phyloP scores from a whole-genome alignment of 805 yeast genomes.

The Tetrapisispora pingtungensis region DNA sequence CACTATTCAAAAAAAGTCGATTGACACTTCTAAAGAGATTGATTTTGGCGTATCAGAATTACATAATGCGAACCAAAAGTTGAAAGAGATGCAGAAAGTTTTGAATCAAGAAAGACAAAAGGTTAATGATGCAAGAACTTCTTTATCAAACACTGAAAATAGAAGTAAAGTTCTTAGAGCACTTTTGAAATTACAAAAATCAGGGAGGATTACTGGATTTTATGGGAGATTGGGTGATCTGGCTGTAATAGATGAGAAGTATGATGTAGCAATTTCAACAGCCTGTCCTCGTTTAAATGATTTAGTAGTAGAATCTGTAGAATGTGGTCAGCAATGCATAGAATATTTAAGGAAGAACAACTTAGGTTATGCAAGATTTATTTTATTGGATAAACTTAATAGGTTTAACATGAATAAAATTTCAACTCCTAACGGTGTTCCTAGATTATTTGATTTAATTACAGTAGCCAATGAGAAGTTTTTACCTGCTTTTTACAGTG shows the following conservation, averaged over 20 bases:
- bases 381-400: constrained; percentile 65
- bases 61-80: constrained; percentile 35
- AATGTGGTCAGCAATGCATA: constrained; percentile 66
- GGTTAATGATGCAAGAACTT: constrained; percentile 54
- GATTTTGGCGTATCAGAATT: constrained; percentile 49
- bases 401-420: constrained; percentile 48
- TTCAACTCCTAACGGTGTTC: constrained; percentile 63
- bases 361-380: constrained; percentile 83
- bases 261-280: constrained; percentile 89
- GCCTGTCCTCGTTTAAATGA: constrained; percentile 89
- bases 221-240: constrained; percentile 86
- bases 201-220: constrained; percentile 80
- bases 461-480: constrained; percentile 56
- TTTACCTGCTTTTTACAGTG: constrained; percentile 82
- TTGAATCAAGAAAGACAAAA: constrained; percentile 48
- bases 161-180: constrained; percentile 66
- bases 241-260: constrained; percentile 81
- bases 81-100: constrained; percentile 46
- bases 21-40: constrained; percentile 44
- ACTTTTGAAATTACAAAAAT: constrained; percentile 54
- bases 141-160: constrained; percentile 49
- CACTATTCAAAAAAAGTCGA: constrained; percentile 40
- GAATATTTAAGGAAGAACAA: constrained; percentile 72
- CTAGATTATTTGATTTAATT: constrained; percentile 78
- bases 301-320: constrained; percentile 77